Evolutionary conservation across 2,329 filamentous ascomycete species (phyloP).

Genomic region (Aspergillus fumigatus): DNA sequence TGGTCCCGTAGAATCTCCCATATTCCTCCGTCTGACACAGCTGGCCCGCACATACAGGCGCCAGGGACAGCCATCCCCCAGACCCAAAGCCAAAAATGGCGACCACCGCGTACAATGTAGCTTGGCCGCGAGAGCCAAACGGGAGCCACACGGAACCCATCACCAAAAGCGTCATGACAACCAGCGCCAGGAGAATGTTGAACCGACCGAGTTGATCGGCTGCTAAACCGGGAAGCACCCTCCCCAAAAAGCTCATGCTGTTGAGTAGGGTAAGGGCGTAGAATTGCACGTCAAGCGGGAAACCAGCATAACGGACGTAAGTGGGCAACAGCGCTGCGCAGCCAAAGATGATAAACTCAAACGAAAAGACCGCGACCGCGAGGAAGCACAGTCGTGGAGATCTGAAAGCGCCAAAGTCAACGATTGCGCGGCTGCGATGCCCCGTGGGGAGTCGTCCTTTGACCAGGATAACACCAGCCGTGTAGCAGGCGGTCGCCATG

Average conservation of each 20-base stretch:
- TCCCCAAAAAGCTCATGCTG: slow-evolving; percentile 40
- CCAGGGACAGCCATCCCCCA: slow-evolving; percentile 45
- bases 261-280: slow-evolving; percentile 45
- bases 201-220: slow-evolving; percentile 45
- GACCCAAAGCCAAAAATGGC: slow-evolving; percentile 49
- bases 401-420: slow-evolving; percentile 41
- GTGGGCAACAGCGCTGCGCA: slow-evolving; percentile 46
- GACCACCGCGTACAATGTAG: slow-evolving; percentile 42
- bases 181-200: slow-evolving; percentile 40
- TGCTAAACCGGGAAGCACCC: slow-evolving; percentile 42
- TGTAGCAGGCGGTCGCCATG: slow-evolving; percentile 31
- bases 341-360: slow-evolving; percentile 49
- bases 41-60: slow-evolving; percentile 44
- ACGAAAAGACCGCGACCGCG: slow-evolving; percentile 40
- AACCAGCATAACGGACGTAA: slow-evolving; percentile 37
- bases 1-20: slow-evolving; percentile 45
- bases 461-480: slow-evolving; percentile 28
- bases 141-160: slow-evolving; percentile 45
- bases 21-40: slow-evolving; percentile 46
- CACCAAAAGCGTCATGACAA: slow-evolving; percentile 34
- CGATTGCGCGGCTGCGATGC: slow-evolving; percentile 21
- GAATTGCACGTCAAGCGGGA: slow-evolving; percentile 39
- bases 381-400: slow-evolving; percentile 42
- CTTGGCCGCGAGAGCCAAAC: slow-evolving; percentile 37
- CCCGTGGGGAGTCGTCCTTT: slow-evolving; percentile 31